Evolutionary conservation across 2,329 filamentous ascomycete genomes (phyloP).

Genomic region (Cladophialophora carrionii): DNA sequence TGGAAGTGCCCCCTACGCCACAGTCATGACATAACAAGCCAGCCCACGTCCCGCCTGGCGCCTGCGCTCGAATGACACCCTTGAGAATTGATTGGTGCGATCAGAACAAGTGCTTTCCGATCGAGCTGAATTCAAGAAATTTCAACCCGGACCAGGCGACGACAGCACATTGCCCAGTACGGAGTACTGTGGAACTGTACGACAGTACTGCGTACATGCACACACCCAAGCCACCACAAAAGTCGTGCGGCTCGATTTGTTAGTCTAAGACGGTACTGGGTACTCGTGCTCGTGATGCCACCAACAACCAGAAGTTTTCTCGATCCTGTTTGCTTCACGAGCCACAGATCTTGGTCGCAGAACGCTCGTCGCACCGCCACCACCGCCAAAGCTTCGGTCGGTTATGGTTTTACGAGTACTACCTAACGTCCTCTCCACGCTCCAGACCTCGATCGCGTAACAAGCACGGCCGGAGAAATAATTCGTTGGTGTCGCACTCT

Average conservation of each 20-base stretch:
- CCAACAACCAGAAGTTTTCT: not conserved
- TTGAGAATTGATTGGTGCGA: constrained; percentile 10
- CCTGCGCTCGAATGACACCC: not conserved
- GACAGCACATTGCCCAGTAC: not conserved
- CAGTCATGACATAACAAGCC: constrained; percentile 2
- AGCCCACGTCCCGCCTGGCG: not conserved
- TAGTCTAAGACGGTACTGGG: no score
- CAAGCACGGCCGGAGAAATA: not conserved
- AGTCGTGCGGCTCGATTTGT: no score
- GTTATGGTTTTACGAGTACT: not conserved
- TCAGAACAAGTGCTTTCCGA: not conserved
- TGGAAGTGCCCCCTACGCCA: not conserved
- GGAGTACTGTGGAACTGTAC: no score
- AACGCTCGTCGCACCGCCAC: not conserved
- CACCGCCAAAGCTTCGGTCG: not conserved
- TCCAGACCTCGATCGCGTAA: not conserved
- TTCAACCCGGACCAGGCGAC: not conserved
- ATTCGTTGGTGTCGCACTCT: not conserved
- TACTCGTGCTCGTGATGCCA: not conserved
- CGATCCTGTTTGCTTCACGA: not conserved
- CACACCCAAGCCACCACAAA: no score
- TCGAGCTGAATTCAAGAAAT: constrained; percentile 8
- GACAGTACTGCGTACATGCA: no score
- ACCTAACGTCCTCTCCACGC: not conserved
- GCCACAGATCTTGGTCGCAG: not conserved